A percentile compares a stretch with the other conserved stretches of the same genome.
Conservation (phyloP, 352 stramenopile species). For the Globisporangium emineosum region DNA sequence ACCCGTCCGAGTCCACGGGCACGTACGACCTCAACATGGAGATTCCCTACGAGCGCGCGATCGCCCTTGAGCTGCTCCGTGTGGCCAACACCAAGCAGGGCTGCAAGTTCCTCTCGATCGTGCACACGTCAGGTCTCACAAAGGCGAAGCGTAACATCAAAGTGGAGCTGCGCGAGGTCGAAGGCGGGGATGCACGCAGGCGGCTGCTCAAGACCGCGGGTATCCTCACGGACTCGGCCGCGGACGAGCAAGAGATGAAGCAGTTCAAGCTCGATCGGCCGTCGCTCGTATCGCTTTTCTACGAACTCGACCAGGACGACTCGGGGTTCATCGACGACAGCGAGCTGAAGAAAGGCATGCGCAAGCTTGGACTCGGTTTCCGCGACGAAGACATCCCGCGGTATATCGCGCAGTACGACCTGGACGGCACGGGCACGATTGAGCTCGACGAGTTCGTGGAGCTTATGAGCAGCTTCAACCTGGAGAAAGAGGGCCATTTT, state of each 20-base stretch:
- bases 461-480: conserved; percentile 67
- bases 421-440: conserved; percentile 68
- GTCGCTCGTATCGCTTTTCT: conserved; percentile 55
- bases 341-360: conserved; percentile 54
- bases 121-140: conserved; percentile 33
- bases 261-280: conserved; percentile 38
- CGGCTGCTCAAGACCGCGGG: conserved; percentile 64
- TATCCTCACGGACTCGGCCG: conserved; percentile 43
- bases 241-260: conserved; percentile 30
- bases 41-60: conserved; percentile 69
- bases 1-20: conserved; percentile 65
- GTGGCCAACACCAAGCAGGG: conserved; percentile 74
- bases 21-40: conserved; percentile 77
- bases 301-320: conserved; percentile 59
- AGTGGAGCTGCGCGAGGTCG: conserved; percentile 56
- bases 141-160: conserved; percentile 58
- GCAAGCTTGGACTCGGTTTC: conserved; percentile 41
- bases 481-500: conserved; percentile 38
- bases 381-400: conserved; percentile 64
- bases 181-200: conserved; percentile 35
- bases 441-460: conserved; percentile 80
- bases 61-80: conserved; percentile 65
- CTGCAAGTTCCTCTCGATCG: conserved; percentile 80
- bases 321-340: conserved; percentile 66
- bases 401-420: conserved; percentile 68